Evolutionary conservation across 768 basidiomycete genomes (phyloP).

Genomic region (Daedalea quercina): DNA sequence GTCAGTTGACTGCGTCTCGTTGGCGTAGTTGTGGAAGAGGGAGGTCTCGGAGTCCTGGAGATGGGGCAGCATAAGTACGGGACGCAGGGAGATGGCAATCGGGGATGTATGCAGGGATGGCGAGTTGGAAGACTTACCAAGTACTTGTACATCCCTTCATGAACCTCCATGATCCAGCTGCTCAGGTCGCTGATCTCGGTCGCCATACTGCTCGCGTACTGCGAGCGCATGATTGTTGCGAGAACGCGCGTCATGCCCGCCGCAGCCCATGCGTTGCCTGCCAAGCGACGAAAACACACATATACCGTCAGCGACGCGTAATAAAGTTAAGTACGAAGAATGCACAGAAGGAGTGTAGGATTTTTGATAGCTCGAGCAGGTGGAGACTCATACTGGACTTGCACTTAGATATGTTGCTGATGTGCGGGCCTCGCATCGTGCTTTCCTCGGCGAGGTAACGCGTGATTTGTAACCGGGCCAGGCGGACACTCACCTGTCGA

Average conservation of each 20-base stretch:
- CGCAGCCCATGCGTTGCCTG: conserved; percentile 87
- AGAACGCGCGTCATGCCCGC: conserved; percentile 82
- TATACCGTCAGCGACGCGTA: too few relatives aligned
- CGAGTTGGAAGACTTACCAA: too few relatives aligned
- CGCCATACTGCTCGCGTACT: conserved; percentile 41
- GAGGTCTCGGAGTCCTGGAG: conserved; percentile 11
- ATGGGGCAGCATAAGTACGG: background rate
- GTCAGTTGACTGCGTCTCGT: conserved; percentile 27
- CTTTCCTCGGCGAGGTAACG: too few relatives aligned
- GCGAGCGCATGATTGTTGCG: conserved; percentile 61
- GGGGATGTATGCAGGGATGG: too few relatives aligned
- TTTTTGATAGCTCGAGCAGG: too few relatives aligned
- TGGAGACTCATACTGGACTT: too few relatives aligned
- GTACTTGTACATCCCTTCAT: conserved; percentile 57
- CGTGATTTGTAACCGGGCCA: too few relatives aligned
- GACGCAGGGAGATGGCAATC: conserved; percentile 19
- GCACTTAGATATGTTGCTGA: too few relatives aligned
- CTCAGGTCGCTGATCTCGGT: conserved; percentile 51
- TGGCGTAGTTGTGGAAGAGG: conserved; percentile 71
- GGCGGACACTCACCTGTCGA: conserved; percentile 67
- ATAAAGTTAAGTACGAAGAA: too few relatives aligned
- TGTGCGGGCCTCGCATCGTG: too few relatives aligned
- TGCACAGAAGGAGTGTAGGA: too few relatives aligned
- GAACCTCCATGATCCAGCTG: conserved; percentile 70
- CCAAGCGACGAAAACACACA: too few relatives aligned